phyloP scores from a whole-genome alignment of 2,329 filamentous ascomycete species.

The Fusarium dlaminii region DNA sequence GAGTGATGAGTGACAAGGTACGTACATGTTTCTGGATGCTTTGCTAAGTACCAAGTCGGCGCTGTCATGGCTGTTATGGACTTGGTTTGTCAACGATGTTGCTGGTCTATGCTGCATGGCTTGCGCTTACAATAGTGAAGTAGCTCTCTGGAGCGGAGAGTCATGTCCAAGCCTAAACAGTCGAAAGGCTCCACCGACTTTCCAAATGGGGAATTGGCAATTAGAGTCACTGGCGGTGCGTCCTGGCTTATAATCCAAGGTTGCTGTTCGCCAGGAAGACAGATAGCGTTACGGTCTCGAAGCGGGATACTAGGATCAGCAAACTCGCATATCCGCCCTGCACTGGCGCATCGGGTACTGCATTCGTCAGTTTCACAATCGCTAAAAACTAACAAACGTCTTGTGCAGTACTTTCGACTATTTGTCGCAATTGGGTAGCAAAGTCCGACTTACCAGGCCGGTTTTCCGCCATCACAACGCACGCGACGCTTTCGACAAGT shows the following conservation, averaged over 20 bases:
- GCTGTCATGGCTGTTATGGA: constrained; percentile 23
- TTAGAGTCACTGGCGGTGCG: not conserved
- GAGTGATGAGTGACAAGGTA: fast-evolving
- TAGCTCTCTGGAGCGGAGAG: constrained; percentile 36
- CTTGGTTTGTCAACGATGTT: not conserved
- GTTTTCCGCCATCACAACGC: constrained; percentile 32
- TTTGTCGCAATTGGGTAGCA: not conserved
- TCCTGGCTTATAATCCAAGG: constrained; percentile 25
- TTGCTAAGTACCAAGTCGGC: constrained; percentile 1
- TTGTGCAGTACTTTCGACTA: not conserved
- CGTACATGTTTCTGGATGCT: constrained; percentile 13
- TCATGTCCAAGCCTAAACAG: constrained; percentile 34
- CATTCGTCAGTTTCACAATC: not conserved
- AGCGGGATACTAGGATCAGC: constrained; percentile 27
- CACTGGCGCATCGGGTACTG: constrained; percentile 28
- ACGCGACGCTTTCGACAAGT: constrained; percentile 37
- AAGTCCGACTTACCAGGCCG: constrained; percentile 30
- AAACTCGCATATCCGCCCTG: constrained; percentile 28
- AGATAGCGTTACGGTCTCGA: constrained; percentile 31
- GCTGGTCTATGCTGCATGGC: too few species aligned
- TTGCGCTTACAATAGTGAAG: constrained; percentile 38
- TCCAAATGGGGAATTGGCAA: not conserved
- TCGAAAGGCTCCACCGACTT: constrained; percentile 34
- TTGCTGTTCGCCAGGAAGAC: constrained; percentile 36
- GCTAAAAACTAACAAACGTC: fast-evolving